phyloP scores from a whole-genome alignment of 768 basidiomycete species.

The Mycena kentingensis region DNA sequence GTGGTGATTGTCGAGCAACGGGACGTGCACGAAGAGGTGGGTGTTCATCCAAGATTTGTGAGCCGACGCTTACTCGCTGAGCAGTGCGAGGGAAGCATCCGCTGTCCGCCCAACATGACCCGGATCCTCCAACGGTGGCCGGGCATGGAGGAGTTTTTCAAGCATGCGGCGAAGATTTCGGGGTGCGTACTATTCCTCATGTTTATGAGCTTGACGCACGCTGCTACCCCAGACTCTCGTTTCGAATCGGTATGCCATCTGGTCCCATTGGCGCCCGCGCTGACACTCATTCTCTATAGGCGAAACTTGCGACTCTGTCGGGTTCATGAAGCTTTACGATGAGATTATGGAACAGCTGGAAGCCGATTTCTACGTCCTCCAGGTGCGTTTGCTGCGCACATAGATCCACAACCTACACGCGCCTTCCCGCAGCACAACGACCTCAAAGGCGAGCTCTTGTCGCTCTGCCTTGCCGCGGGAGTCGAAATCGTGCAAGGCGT shows the following conservation, averaged over 20 bases:
- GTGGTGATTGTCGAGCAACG: constrained; percentile 7
- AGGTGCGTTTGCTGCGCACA: constrained; percentile 4
- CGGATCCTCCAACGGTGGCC: constrained; percentile 12
- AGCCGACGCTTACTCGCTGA: background rate
- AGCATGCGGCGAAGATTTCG: background rate
- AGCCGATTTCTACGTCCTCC: constrained; percentile 13
- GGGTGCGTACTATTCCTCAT: constrained; percentile 14
- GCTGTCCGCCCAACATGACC: constrained; percentile 17
- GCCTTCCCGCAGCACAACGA: constrained; percentile 16
- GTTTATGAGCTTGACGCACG: background rate
- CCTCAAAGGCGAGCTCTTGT: constrained; percentile 2
- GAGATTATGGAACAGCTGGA: constrained; percentile 10
- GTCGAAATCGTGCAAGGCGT: constrained; percentile 4
- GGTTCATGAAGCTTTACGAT: constrained; percentile 15
- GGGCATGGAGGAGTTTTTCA: constrained; percentile 4
- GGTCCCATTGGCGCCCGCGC: too few species aligned
- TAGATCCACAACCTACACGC: too few species aligned
- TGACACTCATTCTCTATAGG: constrained; percentile 1
- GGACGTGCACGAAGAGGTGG: background rate
- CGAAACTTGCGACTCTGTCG: constrained; percentile 4
- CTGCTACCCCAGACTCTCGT: constrained; percentile 3
- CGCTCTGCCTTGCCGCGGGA: constrained; percentile 9
- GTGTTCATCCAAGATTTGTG: background rate
- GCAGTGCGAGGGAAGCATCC: constrained; percentile 14
- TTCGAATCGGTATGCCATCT: constrained; percentile 7